Conservation (phyloP, 371 early-diverging fungal genomes). For the Lichtheimia ramosa region DNA sequence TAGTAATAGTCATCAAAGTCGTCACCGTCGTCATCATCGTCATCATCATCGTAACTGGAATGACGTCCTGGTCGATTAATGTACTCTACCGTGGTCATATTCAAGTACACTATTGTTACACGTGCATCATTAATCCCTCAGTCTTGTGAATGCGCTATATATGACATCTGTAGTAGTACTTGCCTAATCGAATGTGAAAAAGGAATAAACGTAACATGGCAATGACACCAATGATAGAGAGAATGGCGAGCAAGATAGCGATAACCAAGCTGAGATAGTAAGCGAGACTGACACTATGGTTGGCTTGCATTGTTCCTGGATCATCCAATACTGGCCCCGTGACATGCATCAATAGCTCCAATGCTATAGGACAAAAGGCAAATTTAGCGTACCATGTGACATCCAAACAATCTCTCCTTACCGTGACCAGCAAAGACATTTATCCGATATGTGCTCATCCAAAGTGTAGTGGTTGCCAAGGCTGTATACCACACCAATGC, state of each 20-base stretch:
- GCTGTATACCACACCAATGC: slow-evolving; percentile 32
- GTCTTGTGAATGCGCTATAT: background rate
- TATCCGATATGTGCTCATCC: slow-evolving; percentile 30
- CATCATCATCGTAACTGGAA: slow-evolving; percentile 17
- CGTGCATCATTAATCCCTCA: background rate
- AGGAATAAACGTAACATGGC: slow-evolving; percentile 39
- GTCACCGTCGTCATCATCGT: slow-evolving; percentile 18
- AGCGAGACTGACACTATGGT: slow-evolving; percentile 3
- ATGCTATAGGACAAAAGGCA: no score
- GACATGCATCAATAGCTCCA: no score
- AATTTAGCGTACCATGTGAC: no score
- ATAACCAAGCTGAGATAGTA: slow-evolving; percentile 10
- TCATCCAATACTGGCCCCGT: no score
- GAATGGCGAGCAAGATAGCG: slow-evolving; percentile 20
- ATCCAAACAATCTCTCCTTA: slow-evolving; percentile 7
- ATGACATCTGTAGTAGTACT: slow-evolving; percentile 2
- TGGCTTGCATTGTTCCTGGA: background rate
- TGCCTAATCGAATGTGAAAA: slow-evolving; percentile 52
- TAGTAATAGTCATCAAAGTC: slow-evolving; percentile 9
- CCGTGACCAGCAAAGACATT: slow-evolving; percentile 31
- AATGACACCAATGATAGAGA: slow-evolving; percentile 24
- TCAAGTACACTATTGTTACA: slow-evolving; percentile 23
- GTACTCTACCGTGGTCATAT: slow-evolving; percentile 57
- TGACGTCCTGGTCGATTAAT: slow-evolving; percentile 25
- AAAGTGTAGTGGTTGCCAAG: slow-evolving; percentile 24